These are phyloP conservation scores for Globisporangium megalacanthum DNA, from an alignment of 352 stramenopile species.

Conservation along the genomic window DNA sequence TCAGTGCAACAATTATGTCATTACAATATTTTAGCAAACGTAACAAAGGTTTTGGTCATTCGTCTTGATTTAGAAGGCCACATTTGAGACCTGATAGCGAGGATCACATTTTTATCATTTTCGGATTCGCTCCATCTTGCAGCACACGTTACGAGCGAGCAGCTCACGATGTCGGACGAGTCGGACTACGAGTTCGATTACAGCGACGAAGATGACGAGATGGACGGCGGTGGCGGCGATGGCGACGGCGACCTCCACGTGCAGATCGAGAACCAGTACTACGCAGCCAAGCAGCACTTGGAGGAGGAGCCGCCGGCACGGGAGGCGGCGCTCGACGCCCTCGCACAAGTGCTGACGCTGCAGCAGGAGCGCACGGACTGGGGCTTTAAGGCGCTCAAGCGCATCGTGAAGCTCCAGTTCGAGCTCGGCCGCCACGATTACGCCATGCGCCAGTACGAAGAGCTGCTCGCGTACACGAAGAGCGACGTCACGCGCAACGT, in stretches of 20 bases:
- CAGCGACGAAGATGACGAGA: conserved; percentile 88
- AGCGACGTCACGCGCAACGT: conserved; percentile 90
- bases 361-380: conserved; percentile 69
- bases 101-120: too few relatives aligned
- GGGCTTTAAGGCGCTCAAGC: conserved; percentile 94
- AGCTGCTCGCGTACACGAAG: conserved; percentile 87
- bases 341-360: conserved; percentile 51
- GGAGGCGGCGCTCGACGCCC: conserved; percentile 32
- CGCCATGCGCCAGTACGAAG: conserved; percentile 82
- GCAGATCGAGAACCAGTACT: conserved; percentile 93
- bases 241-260: conserved; percentile 77
- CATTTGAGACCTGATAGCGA: too few relatives aligned
- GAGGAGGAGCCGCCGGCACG: conserved; percentile 43
- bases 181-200: conserved; percentile 92
- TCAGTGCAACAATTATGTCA: too few relatives aligned
- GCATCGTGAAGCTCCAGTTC: conserved; percentile 91
- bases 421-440: conserved; percentile 62
- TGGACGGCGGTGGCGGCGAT: conserved; percentile 39
- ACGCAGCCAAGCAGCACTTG: conserved; percentile 85
- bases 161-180: conserved; percentile 55
- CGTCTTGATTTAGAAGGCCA: too few relatives aligned
- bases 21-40: too few relatives aligned
- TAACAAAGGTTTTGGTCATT: too few relatives aligned
- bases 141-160: too few relatives aligned
- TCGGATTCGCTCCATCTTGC: too few relatives aligned